Percentiles rank a stretch among this genome's conserved stretches.
These are phyloP conservation scores for Fraxinus ornus DNA, from an alignment of 305 asterid species.

Conservation along the genomic window DNA sequence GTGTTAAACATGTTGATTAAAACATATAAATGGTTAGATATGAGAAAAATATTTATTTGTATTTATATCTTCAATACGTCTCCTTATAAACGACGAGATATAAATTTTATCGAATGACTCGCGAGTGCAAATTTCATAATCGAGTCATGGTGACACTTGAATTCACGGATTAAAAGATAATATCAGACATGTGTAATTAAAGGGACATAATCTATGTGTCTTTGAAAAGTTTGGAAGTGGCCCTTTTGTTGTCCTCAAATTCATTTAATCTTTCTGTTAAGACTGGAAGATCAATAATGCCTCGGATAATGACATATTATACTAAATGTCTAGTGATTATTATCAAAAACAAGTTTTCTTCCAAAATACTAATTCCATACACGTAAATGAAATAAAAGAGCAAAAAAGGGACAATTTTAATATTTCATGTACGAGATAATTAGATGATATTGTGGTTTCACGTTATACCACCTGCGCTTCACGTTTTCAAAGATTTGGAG, in stretches of 20 bases:
- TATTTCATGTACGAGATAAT: no score
- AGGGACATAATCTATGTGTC: conserved; percentile 49
- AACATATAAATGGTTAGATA: neutral
- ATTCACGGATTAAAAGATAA: neutral
- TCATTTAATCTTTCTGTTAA: conserved; percentile 23
- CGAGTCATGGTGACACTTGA: neutral
- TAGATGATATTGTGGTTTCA: neutral
- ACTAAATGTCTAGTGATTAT: neutral
- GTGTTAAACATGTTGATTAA: neutral
- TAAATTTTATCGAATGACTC: neutral
- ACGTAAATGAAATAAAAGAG: neutral
- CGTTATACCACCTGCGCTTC: neutral
- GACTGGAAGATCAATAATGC: neutral
- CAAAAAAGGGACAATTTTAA: neutral
- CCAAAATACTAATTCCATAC: neutral
- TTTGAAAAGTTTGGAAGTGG: conserved; percentile 36
- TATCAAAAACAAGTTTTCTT: neutral
- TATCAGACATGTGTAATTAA: conserved; percentile 28
- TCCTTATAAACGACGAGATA: neutral
- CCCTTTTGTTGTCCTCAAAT: conserved; percentile 33
- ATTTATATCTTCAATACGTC: neutral
- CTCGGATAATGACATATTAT: neutral
- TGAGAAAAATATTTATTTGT: neutral
- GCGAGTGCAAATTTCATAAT: neutral
- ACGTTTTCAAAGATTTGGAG: no score